Evolutionary conservation across 2,329 filamentous ascomycete genomes (phyloP).

Genomic region (Fusarium torulosum): DNA sequence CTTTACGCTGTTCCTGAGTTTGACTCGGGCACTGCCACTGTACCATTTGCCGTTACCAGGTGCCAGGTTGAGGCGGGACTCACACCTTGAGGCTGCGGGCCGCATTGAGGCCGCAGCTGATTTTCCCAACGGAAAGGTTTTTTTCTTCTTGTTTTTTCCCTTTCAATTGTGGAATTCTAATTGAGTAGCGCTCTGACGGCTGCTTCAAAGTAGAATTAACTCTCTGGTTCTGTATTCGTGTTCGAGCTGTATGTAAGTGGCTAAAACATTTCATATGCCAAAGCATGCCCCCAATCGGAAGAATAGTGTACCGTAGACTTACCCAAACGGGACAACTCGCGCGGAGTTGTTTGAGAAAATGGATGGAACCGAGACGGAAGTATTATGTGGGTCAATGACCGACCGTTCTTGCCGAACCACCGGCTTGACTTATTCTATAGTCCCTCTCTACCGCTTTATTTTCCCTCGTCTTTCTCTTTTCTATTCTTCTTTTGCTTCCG

Average conservation of each 20-base stretch:
- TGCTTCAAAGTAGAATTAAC: background rate
- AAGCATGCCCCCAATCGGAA: conserved; percentile 13
- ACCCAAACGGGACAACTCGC: conserved; percentile 30
- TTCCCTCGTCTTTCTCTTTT: conserved; percentile 8
- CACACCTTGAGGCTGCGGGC: conserved; percentile 21
- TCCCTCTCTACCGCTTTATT: conserved; percentile 36
- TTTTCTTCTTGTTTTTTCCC: background rate
- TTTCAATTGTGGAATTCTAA: no score
- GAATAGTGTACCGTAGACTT: conserved; percentile 33
- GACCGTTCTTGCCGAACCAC: conserved; percentile 43
- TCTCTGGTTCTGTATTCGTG: background rate
- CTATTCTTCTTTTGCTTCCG: background rate
- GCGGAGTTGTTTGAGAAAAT: conserved; percentile 32
- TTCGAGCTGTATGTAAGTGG: background rate
- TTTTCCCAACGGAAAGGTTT: background rate
- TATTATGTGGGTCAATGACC: conserved; percentile 44
- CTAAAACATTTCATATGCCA: conserved; percentile 25
- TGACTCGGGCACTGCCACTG: conserved; percentile 34
- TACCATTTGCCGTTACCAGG: conserved; percentile 8
- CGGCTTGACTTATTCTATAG: conserved; percentile 32
- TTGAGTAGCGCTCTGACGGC: background rate
- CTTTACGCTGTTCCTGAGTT: conserved; percentile 33
- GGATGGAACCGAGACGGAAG: conserved; percentile 42
- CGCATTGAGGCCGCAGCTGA: conserved; percentile 19
- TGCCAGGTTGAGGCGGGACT: conserved; percentile 8